These are phyloP conservation scores for Peronosclerospora sorghi DNA, from an alignment of 352 stramenopile species.

Conservation along the genomic window DNA sequence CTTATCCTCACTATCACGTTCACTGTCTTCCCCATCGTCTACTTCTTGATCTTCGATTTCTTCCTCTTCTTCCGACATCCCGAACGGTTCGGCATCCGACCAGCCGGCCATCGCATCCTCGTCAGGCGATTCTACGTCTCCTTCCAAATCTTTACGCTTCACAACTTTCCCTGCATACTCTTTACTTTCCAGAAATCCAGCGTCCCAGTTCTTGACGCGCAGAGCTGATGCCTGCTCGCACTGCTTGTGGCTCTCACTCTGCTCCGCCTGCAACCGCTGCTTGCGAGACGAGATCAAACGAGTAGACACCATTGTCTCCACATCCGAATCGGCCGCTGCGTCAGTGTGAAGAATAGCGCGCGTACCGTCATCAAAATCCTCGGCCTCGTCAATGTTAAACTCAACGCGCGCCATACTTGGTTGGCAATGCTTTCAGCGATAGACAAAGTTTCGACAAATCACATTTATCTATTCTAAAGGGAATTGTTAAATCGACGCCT, in stretches of 20 bases:
- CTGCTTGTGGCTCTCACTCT: constrained; percentile 14
- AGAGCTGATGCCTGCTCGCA: constrained; percentile 47
- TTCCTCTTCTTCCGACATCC: constrained; percentile 44
- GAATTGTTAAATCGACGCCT: no score
- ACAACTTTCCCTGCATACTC: constrained; percentile 76
- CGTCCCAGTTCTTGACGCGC: constrained; percentile 72
- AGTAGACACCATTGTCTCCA: constrained; percentile 16
- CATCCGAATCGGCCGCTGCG: constrained; percentile 5
- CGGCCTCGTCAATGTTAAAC: constrained; percentile 71
- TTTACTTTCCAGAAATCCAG: constrained; percentile 29
- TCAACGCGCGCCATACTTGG: constrained; percentile 33
- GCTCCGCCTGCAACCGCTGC: constrained; percentile 32
- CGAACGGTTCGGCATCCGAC: constrained; percentile 78
- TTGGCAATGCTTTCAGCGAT: not conserved
- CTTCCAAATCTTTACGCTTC: constrained; percentile 44
- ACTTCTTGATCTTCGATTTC: constrained; percentile 26
- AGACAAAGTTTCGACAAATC: no score
- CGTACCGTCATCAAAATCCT: constrained; percentile 78
- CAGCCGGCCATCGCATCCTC: constrained; percentile 67
- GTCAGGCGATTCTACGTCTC: constrained; percentile 42
- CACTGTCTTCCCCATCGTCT: constrained; percentile 13
- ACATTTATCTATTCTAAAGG: no score
- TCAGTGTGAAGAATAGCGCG: constrained; percentile 32
- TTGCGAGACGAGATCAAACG: constrained; percentile 39
- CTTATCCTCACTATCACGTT: constrained; percentile 35